phyloP scores from a whole-genome alignment of 805 yeast species.

The Kodamaea leandrae region DNA sequence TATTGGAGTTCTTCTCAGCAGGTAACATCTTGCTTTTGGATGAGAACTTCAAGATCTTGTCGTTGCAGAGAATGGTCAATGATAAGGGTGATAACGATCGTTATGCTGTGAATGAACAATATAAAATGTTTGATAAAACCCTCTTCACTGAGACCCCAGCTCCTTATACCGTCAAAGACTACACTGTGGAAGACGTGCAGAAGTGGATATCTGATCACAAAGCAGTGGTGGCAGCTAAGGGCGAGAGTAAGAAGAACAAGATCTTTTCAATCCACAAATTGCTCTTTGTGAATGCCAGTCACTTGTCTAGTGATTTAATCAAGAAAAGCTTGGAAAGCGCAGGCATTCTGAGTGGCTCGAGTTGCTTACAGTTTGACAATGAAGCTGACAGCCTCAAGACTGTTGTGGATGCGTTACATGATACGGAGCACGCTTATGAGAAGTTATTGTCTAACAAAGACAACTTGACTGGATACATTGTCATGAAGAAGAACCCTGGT shows the following conservation, averaged over 20 bases:
- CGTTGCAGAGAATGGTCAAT: conserved; percentile 75
- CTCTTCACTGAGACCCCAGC: conserved; percentile 34
- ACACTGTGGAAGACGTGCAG: conserved; percentile 29
- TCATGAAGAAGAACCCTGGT: conserved; percentile 57
- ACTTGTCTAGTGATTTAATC: conserved; percentile 75
- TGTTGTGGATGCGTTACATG: conserved; percentile 41
- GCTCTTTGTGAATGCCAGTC: conserved; percentile 64
- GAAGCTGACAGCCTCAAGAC: conserved; percentile 28
- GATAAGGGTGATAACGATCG: conserved; percentile 63
- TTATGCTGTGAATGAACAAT: conserved; percentile 73
- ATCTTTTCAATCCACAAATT: conserved; percentile 66
- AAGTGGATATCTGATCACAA: conserved; percentile 42
- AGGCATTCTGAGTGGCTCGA: conserved; percentile 47
- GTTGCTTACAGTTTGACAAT: conserved; percentile 28
- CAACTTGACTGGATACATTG: conserved; percentile 54
- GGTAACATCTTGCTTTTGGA: conserved; percentile 85
- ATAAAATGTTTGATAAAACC: conserved; percentile 55
- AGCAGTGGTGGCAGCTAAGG: conserved; percentile 19
- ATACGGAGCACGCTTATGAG: conserved; percentile 45
- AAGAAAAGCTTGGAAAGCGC: conserved; percentile 50
- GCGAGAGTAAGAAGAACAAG: conserved; percentile 34
- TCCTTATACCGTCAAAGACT: conserved; percentile 15
- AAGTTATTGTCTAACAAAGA: conserved; percentile 31
- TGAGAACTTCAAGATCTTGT: conserved; percentile 59
- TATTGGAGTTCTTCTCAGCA: conserved; percentile 90